A percentile compares a stretch with the other conserved stretches of the same genome.
Evolutionary conservation across 2,329 filamentous ascomycete genomes (phyloP).

Genomic region (Ascochyta viciae-villosae): DNA sequence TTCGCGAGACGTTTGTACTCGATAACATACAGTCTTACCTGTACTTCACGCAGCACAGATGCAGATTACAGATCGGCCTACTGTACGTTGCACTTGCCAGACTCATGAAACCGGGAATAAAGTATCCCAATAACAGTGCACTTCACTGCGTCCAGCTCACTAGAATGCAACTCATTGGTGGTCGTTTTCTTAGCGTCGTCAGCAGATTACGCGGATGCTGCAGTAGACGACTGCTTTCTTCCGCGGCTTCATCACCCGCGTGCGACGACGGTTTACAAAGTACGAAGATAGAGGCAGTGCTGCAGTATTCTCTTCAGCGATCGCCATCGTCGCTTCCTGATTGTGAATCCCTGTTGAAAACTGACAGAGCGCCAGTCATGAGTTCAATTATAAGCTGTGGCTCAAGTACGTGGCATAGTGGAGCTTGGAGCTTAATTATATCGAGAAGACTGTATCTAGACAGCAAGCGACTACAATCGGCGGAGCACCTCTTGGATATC

Average conservation of each 20-base stretch:
- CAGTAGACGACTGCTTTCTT: background rate
- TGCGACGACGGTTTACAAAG: background rate
- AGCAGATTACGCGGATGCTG: slow-evolving; percentile 26
- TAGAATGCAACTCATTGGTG: background rate
- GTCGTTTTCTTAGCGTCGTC: slow-evolving; percentile 19
- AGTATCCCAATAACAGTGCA: background rate
- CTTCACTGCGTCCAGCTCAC: background rate
- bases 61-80: background rate
- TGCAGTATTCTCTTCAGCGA: background rate
- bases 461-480: background rate
- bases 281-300: background rate
- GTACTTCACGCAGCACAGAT: background rate
- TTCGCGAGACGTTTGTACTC: too few species aligned
- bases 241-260: background rate
- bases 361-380: background rate
- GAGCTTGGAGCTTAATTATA: background rate
- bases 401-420: background rate
- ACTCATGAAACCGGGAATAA: background rate
- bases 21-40: too few species aligned
- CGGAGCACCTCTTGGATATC: background rate
- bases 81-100: background rate
- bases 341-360: background rate
- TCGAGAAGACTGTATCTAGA: background rate
- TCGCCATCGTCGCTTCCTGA: background rate
- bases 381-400: too few species aligned